Evolutionary conservation across 2,329 filamentous ascomycete genomes (phyloP), one percentile per base, ranked within the genome.

Genomic region (Neofusicoccum ribis): DNA sequence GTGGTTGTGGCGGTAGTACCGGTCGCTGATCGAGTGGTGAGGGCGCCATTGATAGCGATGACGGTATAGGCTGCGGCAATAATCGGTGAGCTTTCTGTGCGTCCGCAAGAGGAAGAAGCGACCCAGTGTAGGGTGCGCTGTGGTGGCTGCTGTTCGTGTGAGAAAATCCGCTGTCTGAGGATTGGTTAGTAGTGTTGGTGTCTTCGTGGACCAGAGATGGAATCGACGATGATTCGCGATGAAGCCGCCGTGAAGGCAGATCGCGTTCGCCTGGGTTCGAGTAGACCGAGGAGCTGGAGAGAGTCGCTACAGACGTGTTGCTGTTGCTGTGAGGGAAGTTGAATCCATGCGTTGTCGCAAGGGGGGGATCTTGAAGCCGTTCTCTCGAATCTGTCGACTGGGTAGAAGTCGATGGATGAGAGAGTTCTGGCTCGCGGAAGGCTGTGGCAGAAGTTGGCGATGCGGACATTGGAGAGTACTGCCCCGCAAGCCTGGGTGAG

Each of bases 171-270:
- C 76, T 77, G 58, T 78, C 75, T 1, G 77, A 79, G n/a, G 77
- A 79, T 44, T 77, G 63, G 0, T 73, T 65, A 37, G 63, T 65
- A 8, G 63, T 46, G 15, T 36, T 64, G 23, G 63, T 64, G 23
- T 79, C 77, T 58, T 78, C 76, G 43, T 75, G 77, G n/a, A 72
- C 72, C 39, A 79, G 71, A 12, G 71, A 68, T 20, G 77, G 77
- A 8, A 77, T 69, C 27, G 71, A 69, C 17, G 68, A 46, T 6
- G 70, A 63, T 15, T 78, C 76, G 31, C 74, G 72, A 39, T 67
- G 67, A 15, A 74, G 68, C 36, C 76, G 69, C 15, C 76, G 70
- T 15, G 76, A 73, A n/a, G 72, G 69, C 9, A 74, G 63, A 15
- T 78, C 75, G 36, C 51, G 63, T 3, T 64, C 61, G 20, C 31